phyloP scores from a whole-genome alignment of 2,329 filamentous ascomycete species.

The Aspergillus unguis region DNA sequence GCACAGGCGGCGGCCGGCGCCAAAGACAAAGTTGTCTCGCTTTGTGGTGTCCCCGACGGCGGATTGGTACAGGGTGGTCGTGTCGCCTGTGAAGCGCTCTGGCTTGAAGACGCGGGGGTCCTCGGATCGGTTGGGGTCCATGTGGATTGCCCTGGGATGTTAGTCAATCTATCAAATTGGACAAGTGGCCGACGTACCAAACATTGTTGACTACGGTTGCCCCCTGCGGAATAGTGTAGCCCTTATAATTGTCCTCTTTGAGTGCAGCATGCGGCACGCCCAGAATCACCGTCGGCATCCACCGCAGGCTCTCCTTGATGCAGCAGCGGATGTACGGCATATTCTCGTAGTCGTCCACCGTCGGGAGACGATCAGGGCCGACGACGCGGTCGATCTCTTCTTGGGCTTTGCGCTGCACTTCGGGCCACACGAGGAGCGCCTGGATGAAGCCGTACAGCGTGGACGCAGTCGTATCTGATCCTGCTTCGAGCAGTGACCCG shows the following conservation, averaged over 20 bases:
- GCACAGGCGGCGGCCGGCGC: slow-evolving; percentile 56
- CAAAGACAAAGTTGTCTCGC: slow-evolving; percentile 55
- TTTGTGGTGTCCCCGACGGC: slow-evolving; percentile 38
- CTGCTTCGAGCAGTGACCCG: slow-evolving; percentile 40
- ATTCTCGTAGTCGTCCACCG: slow-evolving; percentile 31
- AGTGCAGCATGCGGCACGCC: slow-evolving; percentile 48
- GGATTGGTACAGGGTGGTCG: slow-evolving; percentile 34
- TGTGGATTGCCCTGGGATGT: slow-evolving; percentile 35
- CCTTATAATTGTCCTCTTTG: slow-evolving; percentile 49
- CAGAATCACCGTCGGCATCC: slow-evolving; percentile 47
- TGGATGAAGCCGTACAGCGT: slow-evolving; percentile 50
- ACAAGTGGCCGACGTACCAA: slow-evolving; percentile 18
- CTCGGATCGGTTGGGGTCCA: slow-evolving; percentile 40
- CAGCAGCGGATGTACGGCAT: slow-evolving; percentile 47
- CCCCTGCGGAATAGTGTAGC: slow-evolving; percentile 50
- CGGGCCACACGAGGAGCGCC: slow-evolving; percentile 48
- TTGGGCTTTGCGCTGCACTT: slow-evolving; percentile 31
- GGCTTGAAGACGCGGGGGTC: slow-evolving; percentile 42
- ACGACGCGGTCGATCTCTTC: slow-evolving; percentile 48
- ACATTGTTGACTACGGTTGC: slow-evolving; percentile 47
- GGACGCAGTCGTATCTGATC: slow-evolving; percentile 51
- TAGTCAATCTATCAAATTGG: too few species aligned
- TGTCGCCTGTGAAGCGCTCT: slow-evolving; percentile 30
- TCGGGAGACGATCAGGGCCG: slow-evolving; percentile 47
- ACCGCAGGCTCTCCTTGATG: slow-evolving; percentile 57